phyloP scores from a whole-genome alignment of 208 protist species.

The Leishmania amazonensis region DNA sequence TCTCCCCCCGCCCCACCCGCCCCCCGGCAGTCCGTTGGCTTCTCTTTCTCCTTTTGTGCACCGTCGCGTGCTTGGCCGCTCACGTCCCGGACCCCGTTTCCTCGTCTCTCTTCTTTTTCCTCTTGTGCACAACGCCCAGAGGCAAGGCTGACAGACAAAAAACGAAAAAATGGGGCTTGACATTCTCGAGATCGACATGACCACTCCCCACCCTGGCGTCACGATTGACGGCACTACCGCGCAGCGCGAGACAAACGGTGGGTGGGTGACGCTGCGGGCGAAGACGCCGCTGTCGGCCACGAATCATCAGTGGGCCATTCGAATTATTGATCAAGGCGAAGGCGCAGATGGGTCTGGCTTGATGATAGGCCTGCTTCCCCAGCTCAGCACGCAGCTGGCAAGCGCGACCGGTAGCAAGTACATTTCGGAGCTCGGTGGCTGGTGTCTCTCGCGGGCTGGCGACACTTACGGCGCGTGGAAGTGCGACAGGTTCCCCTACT shows the following conservation, averaged over 20 bases:
- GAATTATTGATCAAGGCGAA: constrained; percentile 90
- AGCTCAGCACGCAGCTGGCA: constrained; percentile 47
- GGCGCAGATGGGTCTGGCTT: constrained; percentile 86
- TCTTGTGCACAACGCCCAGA: background rate
- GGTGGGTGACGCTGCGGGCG: constrained; percentile 90
- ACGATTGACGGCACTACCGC: constrained; percentile 64
- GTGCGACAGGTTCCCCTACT: constrained; percentile 86
- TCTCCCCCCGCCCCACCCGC: background rate
- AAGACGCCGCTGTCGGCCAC: constrained; percentile 60
- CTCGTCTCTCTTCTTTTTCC: background rate
- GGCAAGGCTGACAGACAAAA: background rate
- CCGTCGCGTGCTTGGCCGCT: background rate
- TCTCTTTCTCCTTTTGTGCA: constrained; percentile 1
- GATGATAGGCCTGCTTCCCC: constrained; percentile 89
- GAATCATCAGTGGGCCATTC: constrained; percentile 89
- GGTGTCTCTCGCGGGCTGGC: constrained; percentile 88
- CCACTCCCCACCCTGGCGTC: constrained; percentile 86
- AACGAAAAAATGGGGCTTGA: constrained; percentile 67
- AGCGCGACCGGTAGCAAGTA: constrained; percentile 84
- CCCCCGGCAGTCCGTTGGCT: background rate
- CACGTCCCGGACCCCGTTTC: background rate
- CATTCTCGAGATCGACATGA: constrained; percentile 80
- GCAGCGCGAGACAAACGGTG: constrained; percentile 86
- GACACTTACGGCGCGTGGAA: constrained; percentile 91
- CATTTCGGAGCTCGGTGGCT: constrained; percentile 90